Percentiles rank a stretch among this genome's conserved stretches.
Conservation (phyloP, 1,284 basidiomycete species). For the Cronartium ribicola region DNA sequence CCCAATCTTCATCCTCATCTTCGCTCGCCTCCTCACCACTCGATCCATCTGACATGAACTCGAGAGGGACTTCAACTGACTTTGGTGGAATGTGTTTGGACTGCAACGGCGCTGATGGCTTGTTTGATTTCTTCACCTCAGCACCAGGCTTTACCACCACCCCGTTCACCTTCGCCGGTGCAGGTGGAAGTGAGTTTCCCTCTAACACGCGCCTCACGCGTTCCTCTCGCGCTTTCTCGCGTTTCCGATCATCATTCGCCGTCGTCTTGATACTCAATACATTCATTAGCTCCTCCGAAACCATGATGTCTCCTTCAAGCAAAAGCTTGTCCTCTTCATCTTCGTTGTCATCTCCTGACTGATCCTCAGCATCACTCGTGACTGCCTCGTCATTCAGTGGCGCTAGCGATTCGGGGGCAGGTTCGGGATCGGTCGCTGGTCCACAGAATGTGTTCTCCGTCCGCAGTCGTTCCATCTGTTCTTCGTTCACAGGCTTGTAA, state of each 20-base stretch:
- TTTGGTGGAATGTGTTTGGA: background rate
- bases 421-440: background rate
- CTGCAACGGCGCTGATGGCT: background rate
- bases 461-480: background rate
- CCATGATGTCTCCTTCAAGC: slow-evolving; percentile 8
- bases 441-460: background rate
- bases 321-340: slow-evolving; percentile 10
- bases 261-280: slow-evolving; percentile 17
- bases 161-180: background rate
- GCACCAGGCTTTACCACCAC: no score
- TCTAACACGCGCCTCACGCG: slow-evolving; percentile 24
- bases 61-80: background rate
- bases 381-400: background rate
- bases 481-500: slow-evolving; percentile 26
- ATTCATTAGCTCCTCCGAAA: slow-evolving; percentile 35
- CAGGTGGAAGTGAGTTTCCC: background rate
- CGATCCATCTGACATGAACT: background rate
- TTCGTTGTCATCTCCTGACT: background rate
- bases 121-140: background rate
- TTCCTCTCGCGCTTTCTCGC: slow-evolving; percentile 24
- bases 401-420: background rate
- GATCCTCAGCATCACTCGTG: slow-evolving; percentile 4
- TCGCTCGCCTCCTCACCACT: background rate
- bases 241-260: slow-evolving; percentile 1
- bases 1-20: slow-evolving; percentile 41